Conservation (phyloP, 441 rosid genomes). For the Eutrema salsugineum region DNA sequence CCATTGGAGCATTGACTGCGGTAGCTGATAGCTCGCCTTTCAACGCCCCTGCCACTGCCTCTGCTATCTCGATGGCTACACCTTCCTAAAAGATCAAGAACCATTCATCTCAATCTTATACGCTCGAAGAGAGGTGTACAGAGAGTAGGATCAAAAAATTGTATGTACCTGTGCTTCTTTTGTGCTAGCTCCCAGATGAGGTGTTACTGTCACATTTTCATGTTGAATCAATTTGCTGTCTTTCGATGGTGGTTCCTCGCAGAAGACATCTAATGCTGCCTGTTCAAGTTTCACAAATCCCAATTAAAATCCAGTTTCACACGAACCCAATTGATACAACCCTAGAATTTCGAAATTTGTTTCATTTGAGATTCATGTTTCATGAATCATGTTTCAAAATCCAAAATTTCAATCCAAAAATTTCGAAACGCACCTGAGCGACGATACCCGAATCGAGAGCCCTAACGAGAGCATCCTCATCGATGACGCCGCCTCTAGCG, state of each 20-base stretch:
- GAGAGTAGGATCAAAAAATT: not conserved
- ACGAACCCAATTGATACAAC: not conserved
- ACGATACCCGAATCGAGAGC: constrained; percentile 58
- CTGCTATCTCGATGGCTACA: constrained; percentile 73
- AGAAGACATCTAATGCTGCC: constrained; percentile 76
- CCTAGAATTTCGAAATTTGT: not conserved
- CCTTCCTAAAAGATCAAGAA: constrained; percentile 46
- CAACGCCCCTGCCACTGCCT: constrained; percentile 69
- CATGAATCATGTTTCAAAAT: too few relatives aligned
- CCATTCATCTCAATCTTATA: not conserved
- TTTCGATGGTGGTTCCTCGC: constrained; percentile 51
- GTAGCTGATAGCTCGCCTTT: constrained; percentile 67
- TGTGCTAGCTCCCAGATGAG: constrained; percentile 80
- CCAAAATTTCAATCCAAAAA: too few relatives aligned
- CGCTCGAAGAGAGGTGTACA: not conserved
- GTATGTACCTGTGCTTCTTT: constrained; percentile 62
- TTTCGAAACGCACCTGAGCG: constrained; percentile 44
- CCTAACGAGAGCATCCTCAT: constrained; percentile 59
- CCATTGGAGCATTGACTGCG: constrained; percentile 76
- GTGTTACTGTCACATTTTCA: constrained; percentile 62
- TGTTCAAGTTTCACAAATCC: constrained; percentile 8
- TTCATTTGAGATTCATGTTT: not conserved
- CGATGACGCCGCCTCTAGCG: constrained; percentile 79
- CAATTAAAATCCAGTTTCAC: not conserved
- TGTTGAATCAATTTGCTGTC: constrained; percentile 56